Percentiles rank a stretch among this genome's conserved stretches.
Conservation (phyloP, 2,329 filamentous ascomycete genomes). For the Orbilia javanica region DNA sequence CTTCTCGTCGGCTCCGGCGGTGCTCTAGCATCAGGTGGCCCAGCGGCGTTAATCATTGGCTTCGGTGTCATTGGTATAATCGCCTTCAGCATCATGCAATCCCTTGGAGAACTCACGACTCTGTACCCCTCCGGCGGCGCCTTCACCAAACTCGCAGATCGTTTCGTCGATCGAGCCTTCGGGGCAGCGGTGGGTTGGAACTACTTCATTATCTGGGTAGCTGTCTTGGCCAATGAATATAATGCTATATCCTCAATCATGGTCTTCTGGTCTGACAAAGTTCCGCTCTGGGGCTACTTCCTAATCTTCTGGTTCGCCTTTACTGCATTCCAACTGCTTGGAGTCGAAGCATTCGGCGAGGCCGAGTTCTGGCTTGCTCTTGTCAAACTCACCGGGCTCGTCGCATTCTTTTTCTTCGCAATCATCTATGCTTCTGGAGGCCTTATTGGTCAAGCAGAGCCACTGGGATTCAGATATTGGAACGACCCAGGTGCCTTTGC, state of each 20-base stretch:
- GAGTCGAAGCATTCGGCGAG: slow-evolving; percentile 80
- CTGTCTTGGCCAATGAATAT: slow-evolving; percentile 79
- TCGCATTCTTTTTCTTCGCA: slow-evolving; percentile 81
- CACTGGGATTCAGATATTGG: slow-evolving; percentile 80
- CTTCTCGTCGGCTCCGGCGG: slow-evolving; percentile 79
- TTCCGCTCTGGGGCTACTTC: slow-evolving; percentile 77
- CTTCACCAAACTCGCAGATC: slow-evolving; percentile 80
- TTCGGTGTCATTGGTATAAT: slow-evolving; percentile 79
- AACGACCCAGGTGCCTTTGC: slow-evolving; percentile 76
- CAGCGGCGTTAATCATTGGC: slow-evolving; percentile 78
- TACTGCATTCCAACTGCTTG: slow-evolving; percentile 77
- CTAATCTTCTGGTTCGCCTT: slow-evolving; percentile 79
- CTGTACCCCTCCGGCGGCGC: slow-evolving; percentile 82
- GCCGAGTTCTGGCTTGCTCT: slow-evolving; percentile 82
- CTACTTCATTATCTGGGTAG: slow-evolving; percentile 83
- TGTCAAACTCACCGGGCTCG: slow-evolving; percentile 80
- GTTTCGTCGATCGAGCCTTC: slow-evolving; percentile 79
- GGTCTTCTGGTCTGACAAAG: slow-evolving; percentile 76
- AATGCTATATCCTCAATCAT: slow-evolving; percentile 80
- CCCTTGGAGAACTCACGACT: slow-evolving; percentile 77
- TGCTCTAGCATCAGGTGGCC: slow-evolving; percentile 76
- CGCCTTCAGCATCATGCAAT: slow-evolving; percentile 69
- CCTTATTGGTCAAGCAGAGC: slow-evolving; percentile 71
- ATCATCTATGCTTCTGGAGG: slow-evolving; percentile 80
- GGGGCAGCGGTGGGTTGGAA: slow-evolving; percentile 86